These are phyloP conservation scores for Drechslera avenae DNA, from an alignment of 2,329 filamentous ascomycete species.

Conservation along the genomic window DNA sequence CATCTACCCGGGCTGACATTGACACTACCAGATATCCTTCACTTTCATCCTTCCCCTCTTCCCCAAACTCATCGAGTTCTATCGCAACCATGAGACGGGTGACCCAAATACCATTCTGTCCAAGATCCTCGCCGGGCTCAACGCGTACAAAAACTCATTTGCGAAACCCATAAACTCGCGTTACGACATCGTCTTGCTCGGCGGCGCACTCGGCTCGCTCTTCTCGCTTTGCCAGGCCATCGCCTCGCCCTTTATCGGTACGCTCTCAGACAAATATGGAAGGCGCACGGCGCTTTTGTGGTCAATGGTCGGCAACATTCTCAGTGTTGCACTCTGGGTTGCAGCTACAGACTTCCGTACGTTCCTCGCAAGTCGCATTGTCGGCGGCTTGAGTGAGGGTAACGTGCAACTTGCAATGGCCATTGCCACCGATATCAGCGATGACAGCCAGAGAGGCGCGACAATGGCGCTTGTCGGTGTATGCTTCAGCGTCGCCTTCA, in stretches of 20 bases:
- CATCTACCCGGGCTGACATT: slow-evolving; percentile 15
- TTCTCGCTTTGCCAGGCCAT: slow-evolving; percentile 93
- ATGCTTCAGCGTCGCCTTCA: slow-evolving; percentile 97
- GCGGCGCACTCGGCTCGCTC: slow-evolving; percentile 88
- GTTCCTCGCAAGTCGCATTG: slow-evolving; percentile 88
- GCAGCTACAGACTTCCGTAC: slow-evolving; percentile 92
- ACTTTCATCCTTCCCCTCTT: slow-evolving; percentile 98
- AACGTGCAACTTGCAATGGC: slow-evolving; percentile 96
- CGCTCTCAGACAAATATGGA: slow-evolving; percentile 85
- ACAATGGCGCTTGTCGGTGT: slow-evolving; percentile 97
- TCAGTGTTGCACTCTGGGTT: slow-evolving; percentile 94
- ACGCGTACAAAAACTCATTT: slow-evolving; percentile 94
- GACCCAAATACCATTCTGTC: slow-evolving; percentile 70
- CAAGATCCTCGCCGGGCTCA: slow-evolving; percentile 79
- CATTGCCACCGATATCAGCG: slow-evolving; percentile 94
- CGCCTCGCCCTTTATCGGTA: slow-evolving; percentile 88
- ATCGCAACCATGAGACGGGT: slow-evolving; percentile 79
- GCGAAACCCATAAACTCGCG: slow-evolving; percentile 89
- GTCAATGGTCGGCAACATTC: slow-evolving; percentile 91
- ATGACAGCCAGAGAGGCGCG: slow-evolving; percentile 78
- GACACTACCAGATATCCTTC: slow-evolving; percentile 79
- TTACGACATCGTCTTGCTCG: slow-evolving; percentile 95
- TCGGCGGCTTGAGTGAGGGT: slow-evolving; percentile 92
- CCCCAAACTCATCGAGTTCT: slow-evolving; percentile 93
- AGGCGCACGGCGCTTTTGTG: slow-evolving; percentile 84